Base-by-base conservation (phyloP, 495 filamentous ascomycete species). In the Beverwykella pulmonaria region DNA sequence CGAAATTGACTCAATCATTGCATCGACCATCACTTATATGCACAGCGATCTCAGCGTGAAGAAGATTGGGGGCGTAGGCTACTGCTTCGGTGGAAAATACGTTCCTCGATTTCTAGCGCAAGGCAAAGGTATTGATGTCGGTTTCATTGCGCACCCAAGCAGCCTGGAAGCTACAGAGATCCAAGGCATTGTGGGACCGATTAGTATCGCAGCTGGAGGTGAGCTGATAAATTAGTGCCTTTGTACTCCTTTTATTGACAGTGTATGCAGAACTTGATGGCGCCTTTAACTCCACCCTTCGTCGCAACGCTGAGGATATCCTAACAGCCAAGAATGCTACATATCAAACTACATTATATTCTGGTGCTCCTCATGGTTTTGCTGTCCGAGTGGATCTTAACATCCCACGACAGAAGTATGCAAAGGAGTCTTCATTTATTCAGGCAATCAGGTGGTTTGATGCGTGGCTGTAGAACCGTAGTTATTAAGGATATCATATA, bases 201-300 rank as follows among this genome's bases (percentile, higher is more conserved):
- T 67, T 49, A 67, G 64, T 53, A 62, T 67, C 30, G 64, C 64
- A 47, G 64, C 64, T 29, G 64, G 57, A 39, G 64, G 64, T 67
- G 25, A 30, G 64, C 44, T 30, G 25, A 30, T n/a, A 58, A 2
- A 4, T 41, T 17, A 12, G 30, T 23, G 8, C 7, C 10, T 2
- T 15, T 23, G 9, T 15, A 55, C 9, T 8, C n/a, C 9, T 9
- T 55, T 36, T 36, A 26, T 26, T 61, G 44, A 49, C 23, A 7
- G 8, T 41, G 15, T 20, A 19, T 41, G 23, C 25, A 66, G 63
- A 66, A 29, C 46, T 66, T 0, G 63, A 66, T 39, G 30, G 8
- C 14, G 44, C 48, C 4, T 66, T 66, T 46, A 66, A 66, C 26
- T 30, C 47, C 4, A 66, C 63, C 5, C 12, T n/a, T 19, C 53